Evolutionary conservation across 768 basidiomycete species (phyloP), one percentile per base, ranked within the genome.

Genomic region (Tulasnella sp.): DNA sequence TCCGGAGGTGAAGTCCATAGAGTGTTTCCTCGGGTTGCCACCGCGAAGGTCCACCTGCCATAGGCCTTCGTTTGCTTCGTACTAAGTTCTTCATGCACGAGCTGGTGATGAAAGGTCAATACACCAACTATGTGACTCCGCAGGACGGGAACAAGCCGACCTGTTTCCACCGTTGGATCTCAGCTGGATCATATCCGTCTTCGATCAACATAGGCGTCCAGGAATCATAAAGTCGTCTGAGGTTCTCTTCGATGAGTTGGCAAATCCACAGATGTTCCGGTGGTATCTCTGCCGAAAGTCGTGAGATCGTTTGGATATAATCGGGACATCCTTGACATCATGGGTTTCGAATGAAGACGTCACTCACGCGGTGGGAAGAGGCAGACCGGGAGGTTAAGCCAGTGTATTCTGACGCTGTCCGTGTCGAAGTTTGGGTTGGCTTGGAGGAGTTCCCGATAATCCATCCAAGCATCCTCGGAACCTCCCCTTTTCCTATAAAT

Each of bases 371-470:
- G 42, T 11, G 73, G 73, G 29, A 42, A 74, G 15, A 49, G 73
- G 9, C 42, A 74, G 52, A 74, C 54, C 15, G 73, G 73, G 42
- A 74, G 34, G 38, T 74, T 42, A 5, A 74, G 54, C 49, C 37
- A 49, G 8, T 36, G 45, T n/a, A 74, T 39, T 15, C 8, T 74
- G 54, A 74, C n/a, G 73, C 49, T 54, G 5, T 38, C 73, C 2
- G 29, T 19, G 4, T 74, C 54, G 73, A 7, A 74, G 25, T 74
- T 74, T 19, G 73, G 73, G 29, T 74, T 74, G 25, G 45, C 45
- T 31, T 14, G 22, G 31, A 74, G 73, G 15, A 74, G 49, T 58
- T 74, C 54, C 29, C 38, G 42, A 52, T 74, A 74, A 34, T 34
- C 14, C 25, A 58, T 25, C 42, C 37, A 74, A 0, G 73, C 73